phyloP scores from a whole-genome alignment of 495 filamentous ascomycete species.

The Neurospora sp. region DNA sequence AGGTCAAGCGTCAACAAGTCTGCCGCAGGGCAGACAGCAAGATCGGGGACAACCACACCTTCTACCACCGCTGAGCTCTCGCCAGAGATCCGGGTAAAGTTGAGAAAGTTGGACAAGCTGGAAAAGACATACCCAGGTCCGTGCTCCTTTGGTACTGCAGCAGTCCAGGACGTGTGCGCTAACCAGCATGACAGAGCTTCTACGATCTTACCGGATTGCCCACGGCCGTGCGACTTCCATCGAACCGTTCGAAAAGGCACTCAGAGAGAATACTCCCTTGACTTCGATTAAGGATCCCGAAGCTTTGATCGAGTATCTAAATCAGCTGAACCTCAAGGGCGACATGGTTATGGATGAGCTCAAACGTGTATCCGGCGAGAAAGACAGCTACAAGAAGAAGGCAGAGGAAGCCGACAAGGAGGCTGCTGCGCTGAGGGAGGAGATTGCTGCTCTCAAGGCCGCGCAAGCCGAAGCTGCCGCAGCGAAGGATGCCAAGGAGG shows the following conservation, averaged over 20 bases:
- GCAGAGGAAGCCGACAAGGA: constrained; percentile 58
- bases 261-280: constrained; percentile 85
- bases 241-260: constrained; percentile 82
- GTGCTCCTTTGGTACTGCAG: constrained; percentile 1
- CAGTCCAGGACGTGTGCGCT: background rate
- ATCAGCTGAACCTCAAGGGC: constrained; percentile 70
- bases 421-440: constrained; percentile 40
- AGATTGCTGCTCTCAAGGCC: constrained; percentile 24
- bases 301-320: constrained; percentile 87
- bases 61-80: constrained; percentile 51
- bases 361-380: constrained; percentile 74
- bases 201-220: constrained; percentile 83
- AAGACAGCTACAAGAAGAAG: constrained; percentile 70
- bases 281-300: constrained; percentile 78
- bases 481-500: constrained; percentile 6
- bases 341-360: constrained; percentile 90
- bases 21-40: background rate
- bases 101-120: constrained; percentile 76
- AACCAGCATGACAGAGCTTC: constrained; percentile 50
- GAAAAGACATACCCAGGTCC: constrained; percentile 77
- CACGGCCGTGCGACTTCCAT: constrained; percentile 77
- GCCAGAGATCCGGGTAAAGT: constrained; percentile 56
- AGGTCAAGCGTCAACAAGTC: constrained; percentile 4
- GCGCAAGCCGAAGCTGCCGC: constrained; percentile 20
- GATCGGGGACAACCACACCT: background rate